phyloP scores from a whole-genome alignment of 805 yeast species.

The Barnettozyma pratensis region DNA sequence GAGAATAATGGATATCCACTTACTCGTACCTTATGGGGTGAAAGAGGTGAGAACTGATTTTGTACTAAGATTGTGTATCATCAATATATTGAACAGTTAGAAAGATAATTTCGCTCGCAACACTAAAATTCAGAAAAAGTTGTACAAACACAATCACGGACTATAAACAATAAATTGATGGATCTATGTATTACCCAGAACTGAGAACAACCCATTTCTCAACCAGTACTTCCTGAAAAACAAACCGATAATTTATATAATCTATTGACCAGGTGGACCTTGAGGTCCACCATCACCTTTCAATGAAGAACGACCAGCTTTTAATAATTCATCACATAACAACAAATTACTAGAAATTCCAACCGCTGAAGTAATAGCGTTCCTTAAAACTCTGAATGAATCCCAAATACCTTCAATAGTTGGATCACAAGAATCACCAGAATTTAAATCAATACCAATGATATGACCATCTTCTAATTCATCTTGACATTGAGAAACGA shows the following conservation, averaged over 20 bases:
- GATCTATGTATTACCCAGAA: not conserved
- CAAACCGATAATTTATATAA: not conserved
- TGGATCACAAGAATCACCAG: slow-evolving; percentile 97
- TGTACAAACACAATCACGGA: too few relatives aligned
- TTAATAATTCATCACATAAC: slow-evolving; percentile 90
- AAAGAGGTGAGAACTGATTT: not conserved
- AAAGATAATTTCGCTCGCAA: too few relatives aligned
- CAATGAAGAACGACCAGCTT: slow-evolving; percentile 93
- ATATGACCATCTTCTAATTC: slow-evolving; percentile 73
- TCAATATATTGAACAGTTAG: not conserved
- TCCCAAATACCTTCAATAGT: slow-evolving; percentile 95
- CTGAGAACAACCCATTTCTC: not conserved
- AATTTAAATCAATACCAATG: slow-evolving; percentile 84
- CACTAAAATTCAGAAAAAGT: too few relatives aligned
- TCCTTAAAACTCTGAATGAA: slow-evolving; percentile 88
- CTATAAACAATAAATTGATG: not conserved
- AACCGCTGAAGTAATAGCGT: slow-evolving; percentile 86
- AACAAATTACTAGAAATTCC: slow-evolving; percentile 91
- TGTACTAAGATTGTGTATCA: too few relatives aligned
- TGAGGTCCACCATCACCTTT: slow-evolving; percentile 34
- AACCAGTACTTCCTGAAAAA: not conserved
- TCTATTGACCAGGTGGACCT: slow-evolving; percentile 18
- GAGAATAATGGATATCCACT: slow-evolving; percentile 37
- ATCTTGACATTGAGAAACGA: slow-evolving; percentile 85
- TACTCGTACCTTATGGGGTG: slow-evolving; percentile 11